These are phyloP conservation scores for Juglanconis oblonga DNA, from an alignment of 2,329 filamentous ascomycete species.

Conservation along the genomic window DNA sequence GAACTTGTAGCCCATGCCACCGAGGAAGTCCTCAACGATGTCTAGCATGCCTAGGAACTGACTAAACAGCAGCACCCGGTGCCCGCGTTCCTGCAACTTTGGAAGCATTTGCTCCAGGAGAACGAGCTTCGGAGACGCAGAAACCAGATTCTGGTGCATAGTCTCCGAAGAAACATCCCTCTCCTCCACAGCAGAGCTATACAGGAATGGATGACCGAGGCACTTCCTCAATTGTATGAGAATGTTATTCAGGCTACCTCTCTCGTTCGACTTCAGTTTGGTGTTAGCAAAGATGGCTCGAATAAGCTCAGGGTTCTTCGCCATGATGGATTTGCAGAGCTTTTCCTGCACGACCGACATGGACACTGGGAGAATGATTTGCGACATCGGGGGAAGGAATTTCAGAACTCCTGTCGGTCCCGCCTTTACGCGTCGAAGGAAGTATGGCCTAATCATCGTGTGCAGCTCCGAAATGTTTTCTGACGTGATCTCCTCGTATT, in stretches of 20 bases:
- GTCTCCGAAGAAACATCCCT: constrained; percentile 58
- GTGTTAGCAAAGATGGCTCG: constrained; percentile 75
- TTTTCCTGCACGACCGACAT: constrained; percentile 94
- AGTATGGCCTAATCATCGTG: constrained; percentile 72
- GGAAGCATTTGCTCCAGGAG: constrained; percentile 83
- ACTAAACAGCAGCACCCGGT: constrained; percentile 92
- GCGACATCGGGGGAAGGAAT: constrained; percentile 87
- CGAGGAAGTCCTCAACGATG: constrained; percentile 88
- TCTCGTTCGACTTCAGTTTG: constrained; percentile 66
- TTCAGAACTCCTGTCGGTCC: constrained; percentile 66
- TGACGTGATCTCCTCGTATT: constrained; percentile 75
- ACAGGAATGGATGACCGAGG: constrained; percentile 93
- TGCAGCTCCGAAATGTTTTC: constrained; percentile 82
- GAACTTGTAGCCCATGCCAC: constrained; percentile 68
- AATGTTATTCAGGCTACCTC: constrained; percentile 86
- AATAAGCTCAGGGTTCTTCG: constrained; percentile 86
- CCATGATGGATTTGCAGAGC: constrained; percentile 88
- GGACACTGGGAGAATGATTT: constrained; percentile 93
- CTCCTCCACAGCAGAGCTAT: constrained; percentile 88
- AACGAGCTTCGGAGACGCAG: constrained; percentile 86
- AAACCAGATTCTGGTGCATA: constrained; percentile 78
- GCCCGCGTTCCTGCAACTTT: constrained; percentile 78
- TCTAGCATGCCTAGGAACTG: constrained; percentile 89
- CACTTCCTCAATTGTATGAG: constrained; percentile 93
- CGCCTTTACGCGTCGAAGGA: constrained; percentile 76